Conservation (phyloP, 768 basidiomycete genomes). For the Suillus sp. region DNA sequence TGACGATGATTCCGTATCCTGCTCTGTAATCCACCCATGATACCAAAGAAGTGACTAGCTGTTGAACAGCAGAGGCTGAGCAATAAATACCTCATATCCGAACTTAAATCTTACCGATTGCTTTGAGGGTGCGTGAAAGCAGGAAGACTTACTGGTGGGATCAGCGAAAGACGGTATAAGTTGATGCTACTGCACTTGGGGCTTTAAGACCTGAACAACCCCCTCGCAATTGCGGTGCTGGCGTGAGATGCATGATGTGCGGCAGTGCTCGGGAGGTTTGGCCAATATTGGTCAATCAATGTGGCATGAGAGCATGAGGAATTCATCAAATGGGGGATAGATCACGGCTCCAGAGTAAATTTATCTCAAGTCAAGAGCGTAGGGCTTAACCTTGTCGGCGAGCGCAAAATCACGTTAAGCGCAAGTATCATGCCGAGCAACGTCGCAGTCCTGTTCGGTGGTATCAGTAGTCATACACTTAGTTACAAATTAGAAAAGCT, state of each 20-base stretch:
- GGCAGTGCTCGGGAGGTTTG: background rate
- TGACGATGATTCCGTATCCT: background rate
- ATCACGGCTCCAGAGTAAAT: background rate
- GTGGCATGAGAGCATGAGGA: background rate
- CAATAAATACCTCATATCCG: background rate
- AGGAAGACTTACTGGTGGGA: background rate
- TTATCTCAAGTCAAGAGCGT: background rate
- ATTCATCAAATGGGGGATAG: background rate
- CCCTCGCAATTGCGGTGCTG: background rate
- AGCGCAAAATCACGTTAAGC: background rate
- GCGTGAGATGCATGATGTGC: background rate
- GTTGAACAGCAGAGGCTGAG: background rate
- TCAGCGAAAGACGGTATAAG: background rate
- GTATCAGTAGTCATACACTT: background rate
- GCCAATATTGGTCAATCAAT: background rate
- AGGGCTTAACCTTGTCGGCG: background rate
- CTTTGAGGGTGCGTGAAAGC: background rate
- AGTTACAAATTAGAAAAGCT: background rate
- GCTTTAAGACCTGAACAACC: background rate
- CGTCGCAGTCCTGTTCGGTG: background rate
- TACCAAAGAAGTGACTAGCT: background rate
- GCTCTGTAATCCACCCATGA: slow-evolving; percentile 23
- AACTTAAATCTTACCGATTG: background rate
- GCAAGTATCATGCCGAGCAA: background rate
- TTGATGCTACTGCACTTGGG: background rate